Conservation (phyloP, 1,284 basidiomycete species). For the Leccinum fuscescens region DNA sequence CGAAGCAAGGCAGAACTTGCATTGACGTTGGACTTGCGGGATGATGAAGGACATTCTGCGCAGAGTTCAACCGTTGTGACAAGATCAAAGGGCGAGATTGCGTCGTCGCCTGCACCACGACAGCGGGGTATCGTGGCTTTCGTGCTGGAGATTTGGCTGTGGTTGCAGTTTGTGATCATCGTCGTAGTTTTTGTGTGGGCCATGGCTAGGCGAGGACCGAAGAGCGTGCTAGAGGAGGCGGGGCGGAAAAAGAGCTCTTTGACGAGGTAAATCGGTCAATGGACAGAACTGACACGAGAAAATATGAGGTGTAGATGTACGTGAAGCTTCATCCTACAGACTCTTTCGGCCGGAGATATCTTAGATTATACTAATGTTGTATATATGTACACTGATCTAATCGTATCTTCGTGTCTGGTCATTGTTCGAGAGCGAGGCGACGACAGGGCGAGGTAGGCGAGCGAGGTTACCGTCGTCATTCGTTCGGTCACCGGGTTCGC, state of each 20-base stretch:
- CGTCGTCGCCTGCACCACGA: constrained; percentile 19
- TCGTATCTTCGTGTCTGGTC: background rate
- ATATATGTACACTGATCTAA: constrained; percentile 20
- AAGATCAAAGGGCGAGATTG: constrained; percentile 3
- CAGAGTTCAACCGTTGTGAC: background rate
- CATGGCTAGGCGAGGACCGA: constrained; percentile 73
- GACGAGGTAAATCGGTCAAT: constrained; percentile 3
- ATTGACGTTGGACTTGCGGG: constrained; percentile 12
- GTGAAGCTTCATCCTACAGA: background rate
- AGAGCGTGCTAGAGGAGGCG: constrained; percentile 57
- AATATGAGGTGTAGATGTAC: constrained; percentile 1
- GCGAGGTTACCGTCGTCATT: too few species aligned
- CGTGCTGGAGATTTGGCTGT: constrained; percentile 72
- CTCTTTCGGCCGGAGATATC: constrained; percentile 11
- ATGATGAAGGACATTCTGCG: constrained; percentile 9
- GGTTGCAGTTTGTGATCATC: constrained; percentile 74
- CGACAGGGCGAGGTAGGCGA: too few species aligned
- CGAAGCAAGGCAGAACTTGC: constrained; percentile 17
- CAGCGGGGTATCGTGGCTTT: constrained; percentile 45
- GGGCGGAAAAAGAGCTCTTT: constrained; percentile 40
- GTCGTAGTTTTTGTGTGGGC: constrained; percentile 73
- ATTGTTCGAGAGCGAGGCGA: background rate
- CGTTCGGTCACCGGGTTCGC: too few species aligned
- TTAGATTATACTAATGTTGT: constrained; percentile 30
- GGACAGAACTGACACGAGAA: background rate